Evolutionary conservation across 2,329 filamentous ascomycete genomes (phyloP).

Genomic region (Diplodia scrobiculata): DNA sequence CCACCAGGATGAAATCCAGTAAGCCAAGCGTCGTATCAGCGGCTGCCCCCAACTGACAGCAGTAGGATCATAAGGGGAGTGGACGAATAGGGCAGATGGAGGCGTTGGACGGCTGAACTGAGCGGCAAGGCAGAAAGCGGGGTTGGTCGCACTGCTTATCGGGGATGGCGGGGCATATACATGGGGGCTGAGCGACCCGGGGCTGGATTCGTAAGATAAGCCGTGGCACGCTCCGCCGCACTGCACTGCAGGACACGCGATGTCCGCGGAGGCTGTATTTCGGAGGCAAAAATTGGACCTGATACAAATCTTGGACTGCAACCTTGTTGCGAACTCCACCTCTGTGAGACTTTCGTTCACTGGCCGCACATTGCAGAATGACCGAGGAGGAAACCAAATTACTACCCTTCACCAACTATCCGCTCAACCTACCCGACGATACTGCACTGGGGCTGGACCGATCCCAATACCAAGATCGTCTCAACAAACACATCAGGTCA

Average conservation of each 20-base stretch:
- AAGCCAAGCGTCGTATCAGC: background rate
- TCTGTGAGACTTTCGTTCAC: background rate
- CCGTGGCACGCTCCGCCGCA: background rate
- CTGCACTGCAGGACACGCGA: no score
- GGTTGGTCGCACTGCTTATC: background rate
- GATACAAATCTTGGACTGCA: background rate
- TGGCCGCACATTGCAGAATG: no score
- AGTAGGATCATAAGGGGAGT: slow-evolving; percentile 9
- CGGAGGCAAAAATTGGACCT: background rate
- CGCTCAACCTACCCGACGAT: background rate
- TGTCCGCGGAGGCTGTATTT: no score
- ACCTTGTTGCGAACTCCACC: background rate
- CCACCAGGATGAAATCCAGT: slow-evolving; percentile 16
- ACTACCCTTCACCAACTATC: background rate
- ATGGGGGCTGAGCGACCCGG: slow-evolving; percentile 6
- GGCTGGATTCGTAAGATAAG: background rate
- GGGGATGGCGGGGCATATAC: background rate
- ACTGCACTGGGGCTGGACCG: background rate
- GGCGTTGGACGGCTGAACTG: background rate
- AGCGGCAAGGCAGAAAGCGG: slow-evolving; percentile 19
- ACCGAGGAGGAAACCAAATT: background rate
- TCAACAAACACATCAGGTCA: background rate
- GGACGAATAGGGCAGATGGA: slow-evolving; percentile 7
- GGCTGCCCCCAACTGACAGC: background rate
- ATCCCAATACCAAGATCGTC: background rate